Conservation (phyloP, 495 filamentous ascomycete genomes). For the Cercophora sp. region DNA sequence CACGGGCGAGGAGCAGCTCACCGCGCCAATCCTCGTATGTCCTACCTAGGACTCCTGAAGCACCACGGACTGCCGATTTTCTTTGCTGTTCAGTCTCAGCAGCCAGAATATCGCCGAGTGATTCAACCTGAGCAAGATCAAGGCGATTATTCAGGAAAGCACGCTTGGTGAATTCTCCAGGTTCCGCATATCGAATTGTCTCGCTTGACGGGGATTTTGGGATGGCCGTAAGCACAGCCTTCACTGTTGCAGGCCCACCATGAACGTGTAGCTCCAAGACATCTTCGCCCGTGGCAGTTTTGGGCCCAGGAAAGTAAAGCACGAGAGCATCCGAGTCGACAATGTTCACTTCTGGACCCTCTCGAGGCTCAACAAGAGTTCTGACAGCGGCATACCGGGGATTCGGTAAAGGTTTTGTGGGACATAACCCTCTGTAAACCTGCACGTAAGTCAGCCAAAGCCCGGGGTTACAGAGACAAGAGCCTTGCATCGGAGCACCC, state of each 20-base stretch:
- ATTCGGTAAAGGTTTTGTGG: conserved; percentile 55
- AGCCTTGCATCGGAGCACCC: conserved; percentile 61
- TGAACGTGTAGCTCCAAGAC: conserved; percentile 91
- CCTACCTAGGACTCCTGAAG: conserved; percentile 62
- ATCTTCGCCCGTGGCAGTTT: conserved; percentile 87
- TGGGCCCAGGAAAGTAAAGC: conserved; percentile 80
- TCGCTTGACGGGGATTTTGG: conserved; percentile 32
- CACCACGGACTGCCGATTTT: conserved; percentile 74
- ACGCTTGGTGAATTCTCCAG: conserved; percentile 91
- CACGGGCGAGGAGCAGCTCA: conserved; percentile 72
- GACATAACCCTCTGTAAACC: conserved; percentile 79
- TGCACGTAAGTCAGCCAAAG: conserved; percentile 25
- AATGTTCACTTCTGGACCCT: conserved; percentile 34
- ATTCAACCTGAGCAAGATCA: conserved; percentile 90
- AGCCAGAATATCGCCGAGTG: conserved; percentile 76
- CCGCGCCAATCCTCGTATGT: conserved; percentile 84
- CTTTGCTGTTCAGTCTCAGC: conserved; percentile 95
- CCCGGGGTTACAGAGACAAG: not conserved
- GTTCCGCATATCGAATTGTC: conserved; percentile 79
- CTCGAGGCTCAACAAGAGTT: conserved; percentile 64
- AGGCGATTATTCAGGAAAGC: conserved; percentile 86
- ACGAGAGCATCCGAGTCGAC: conserved; percentile 81
- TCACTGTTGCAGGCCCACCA: conserved; percentile 83
- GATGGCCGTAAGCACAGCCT: conserved; percentile 78
- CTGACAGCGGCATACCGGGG: conserved; percentile 75